Evolutionary conservation across 805 yeast genomes (phyloP), one percentile per base, ranked within the genome.

Genomic region (Nakazawaea sp.): DNA sequence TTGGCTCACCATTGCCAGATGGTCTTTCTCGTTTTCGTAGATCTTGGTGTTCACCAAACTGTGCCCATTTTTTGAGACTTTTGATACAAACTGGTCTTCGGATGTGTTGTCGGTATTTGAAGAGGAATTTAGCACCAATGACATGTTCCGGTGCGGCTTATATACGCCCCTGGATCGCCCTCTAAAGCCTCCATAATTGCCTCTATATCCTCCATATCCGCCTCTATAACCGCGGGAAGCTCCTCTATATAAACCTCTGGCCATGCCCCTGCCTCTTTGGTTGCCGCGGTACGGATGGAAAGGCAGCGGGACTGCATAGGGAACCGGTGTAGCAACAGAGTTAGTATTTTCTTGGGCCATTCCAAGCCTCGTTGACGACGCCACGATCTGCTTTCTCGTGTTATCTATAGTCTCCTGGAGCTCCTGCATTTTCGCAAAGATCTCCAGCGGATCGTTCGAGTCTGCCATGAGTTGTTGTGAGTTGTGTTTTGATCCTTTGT

Each of bases 11-110:
- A n/a, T 43, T 36, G 50, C 51, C 42, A 25, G 46, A 24, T 12
- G 44, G 31, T 42, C 44, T 46, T 41, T 42, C 13, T 64, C 62
- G 25, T 59, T 45, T 18, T 62, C 59, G 40, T 59, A 65, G 1
- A 64, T 43, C 5, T 49, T 52, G 25, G 59, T 53, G 39, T 58
- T 66, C 2, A 66, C 63, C n/a, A 68, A 46, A 12, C 64, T 52
- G 55, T 59, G 51, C 4, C 69, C 66, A 20, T 62, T 58, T 25
- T 53, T 48, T 2, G 65, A 56, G 16, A 52, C 52, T 7, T 55
- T 51, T 0, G 61, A 48, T 5, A 64, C 51, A 38, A 55, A 58
- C 13, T 34, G 28, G 23, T 33, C 35, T 11, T 26, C 8, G 6
- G 25, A 20, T 9, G 4, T 13, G 18, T 51, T 44, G 13, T 46